Conservation (phyloP, 441 rosid species). For the Populus hybrid region DNA sequence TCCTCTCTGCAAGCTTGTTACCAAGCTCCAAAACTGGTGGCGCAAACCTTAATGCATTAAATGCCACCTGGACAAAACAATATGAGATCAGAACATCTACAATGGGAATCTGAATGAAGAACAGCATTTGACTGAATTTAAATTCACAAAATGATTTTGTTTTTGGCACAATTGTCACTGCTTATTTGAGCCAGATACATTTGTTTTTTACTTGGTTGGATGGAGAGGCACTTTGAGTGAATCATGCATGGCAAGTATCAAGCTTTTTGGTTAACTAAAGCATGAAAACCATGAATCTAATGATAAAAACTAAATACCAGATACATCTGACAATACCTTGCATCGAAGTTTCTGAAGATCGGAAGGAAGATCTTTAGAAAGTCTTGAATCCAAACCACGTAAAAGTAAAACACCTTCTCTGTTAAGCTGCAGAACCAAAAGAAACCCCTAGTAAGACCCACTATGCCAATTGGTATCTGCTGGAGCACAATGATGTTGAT, state of each 20-base stretch:
- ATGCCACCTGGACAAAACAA: constrained; percentile 59
- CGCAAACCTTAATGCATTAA: constrained; percentile 73
- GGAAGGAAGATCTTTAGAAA: constrained; percentile 83
- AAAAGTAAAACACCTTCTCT: constrained; percentile 83
- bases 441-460: constrained; percentile 15
- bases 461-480: background rate
- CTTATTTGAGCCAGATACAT: too few relatives aligned
- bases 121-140: background rate
- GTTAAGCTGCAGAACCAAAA: constrained; percentile 57
- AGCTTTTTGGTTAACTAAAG: too few relatives aligned
- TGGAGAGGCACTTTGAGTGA: too few relatives aligned
- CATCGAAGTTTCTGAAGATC: constrained; percentile 95
- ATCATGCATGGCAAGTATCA: too few relatives aligned
- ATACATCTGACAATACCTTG: constrained; percentile 46
- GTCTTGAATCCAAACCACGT: constrained; percentile 90
- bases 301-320: background rate
- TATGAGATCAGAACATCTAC: constrained; percentile 3
- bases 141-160: background rate
- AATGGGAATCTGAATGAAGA: background rate
- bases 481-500: background rate
- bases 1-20: constrained; percentile 70
- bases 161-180: background rate
- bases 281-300: background rate
- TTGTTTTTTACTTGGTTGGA: too few relatives aligned
- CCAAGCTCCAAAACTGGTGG: constrained; percentile 67